Conservation (phyloP, 345 rosid genomes). For the Populus deltoides region DNA sequence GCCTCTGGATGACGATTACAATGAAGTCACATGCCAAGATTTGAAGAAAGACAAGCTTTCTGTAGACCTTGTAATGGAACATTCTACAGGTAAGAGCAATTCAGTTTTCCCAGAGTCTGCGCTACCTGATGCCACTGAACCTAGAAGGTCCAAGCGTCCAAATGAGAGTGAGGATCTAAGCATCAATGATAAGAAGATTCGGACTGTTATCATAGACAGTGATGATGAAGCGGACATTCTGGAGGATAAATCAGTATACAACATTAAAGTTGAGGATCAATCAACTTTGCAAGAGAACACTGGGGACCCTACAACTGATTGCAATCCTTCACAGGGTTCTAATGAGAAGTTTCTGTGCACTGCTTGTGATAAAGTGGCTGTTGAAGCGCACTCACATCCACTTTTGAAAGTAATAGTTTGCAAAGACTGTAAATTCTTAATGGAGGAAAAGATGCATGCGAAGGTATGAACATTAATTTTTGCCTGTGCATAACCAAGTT, state of each 20-base stretch:
- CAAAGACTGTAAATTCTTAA: constrained; percentile 66
- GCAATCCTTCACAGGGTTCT: constrained; percentile 27
- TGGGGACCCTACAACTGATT: constrained; percentile 18
- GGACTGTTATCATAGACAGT: constrained; percentile 33
- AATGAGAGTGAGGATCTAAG: constrained; percentile 39
- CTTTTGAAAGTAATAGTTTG: constrained; percentile 80
- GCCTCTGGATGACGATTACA: constrained; percentile 22
- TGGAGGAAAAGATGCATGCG: constrained; percentile 56
- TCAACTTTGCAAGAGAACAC: constrained; percentile 25
- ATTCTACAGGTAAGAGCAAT: constrained; percentile 29
- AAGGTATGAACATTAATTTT: constrained; percentile 50
- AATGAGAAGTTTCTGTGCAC: constrained; percentile 61
- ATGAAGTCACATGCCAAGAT: constrained; percentile 19
- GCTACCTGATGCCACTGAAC: constrained; percentile 27
- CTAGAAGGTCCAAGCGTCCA: constrained; percentile 38
- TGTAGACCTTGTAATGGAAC: constrained; percentile 25
- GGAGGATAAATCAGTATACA: constrained; percentile 23
- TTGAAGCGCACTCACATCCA: constrained; percentile 76
- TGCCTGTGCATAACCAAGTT: background rate
- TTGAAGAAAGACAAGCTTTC: constrained; percentile 31
- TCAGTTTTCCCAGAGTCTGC: constrained; percentile 30
- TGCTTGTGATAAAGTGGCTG: constrained; percentile 61
- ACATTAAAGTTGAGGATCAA: constrained; percentile 28
- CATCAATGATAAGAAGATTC: constrained; percentile 42
- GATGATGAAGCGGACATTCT: constrained; percentile 43